Evolutionary conservation across 2,329 filamentous ascomycete species (phyloP).

Genomic region (Aspergillus cejpii): DNA sequence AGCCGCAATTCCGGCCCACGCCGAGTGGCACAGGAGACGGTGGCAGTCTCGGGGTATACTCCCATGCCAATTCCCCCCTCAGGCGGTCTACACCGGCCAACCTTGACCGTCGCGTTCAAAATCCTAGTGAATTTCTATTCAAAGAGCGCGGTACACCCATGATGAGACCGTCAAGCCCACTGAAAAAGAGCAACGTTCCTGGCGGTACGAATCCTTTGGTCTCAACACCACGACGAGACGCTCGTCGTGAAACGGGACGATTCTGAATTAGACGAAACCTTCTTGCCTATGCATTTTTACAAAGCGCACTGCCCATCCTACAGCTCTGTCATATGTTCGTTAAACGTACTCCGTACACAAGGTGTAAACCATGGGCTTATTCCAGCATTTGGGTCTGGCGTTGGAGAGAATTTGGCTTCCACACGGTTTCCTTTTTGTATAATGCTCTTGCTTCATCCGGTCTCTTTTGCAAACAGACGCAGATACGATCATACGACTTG

Average conservation of each 20-base stretch:
- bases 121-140: slow-evolving; percentile 33
- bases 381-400: background rate
- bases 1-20: slow-evolving; percentile 49
- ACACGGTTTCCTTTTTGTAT: background rate
- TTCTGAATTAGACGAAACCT: slow-evolving; percentile 8
- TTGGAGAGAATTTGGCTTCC: background rate
- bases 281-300: background rate
- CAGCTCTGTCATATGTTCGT: background rate
- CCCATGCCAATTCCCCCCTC: slow-evolving; percentile 72
- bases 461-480: slow-evolving; percentile 1
- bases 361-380: slow-evolving; percentile 1
- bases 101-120: slow-evolving; percentile 37
- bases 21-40: slow-evolving; percentile 51
- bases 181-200: slow-evolving; percentile 41
- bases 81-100: slow-evolving; percentile 67
- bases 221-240: slow-evolving; percentile 29
- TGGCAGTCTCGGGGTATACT: slow-evolving; percentile 72
- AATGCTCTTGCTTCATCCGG: background rate
- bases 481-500: slow-evolving; percentile 1
- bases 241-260: slow-evolving; percentile 27
- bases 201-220: slow-evolving; percentile 29
- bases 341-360: background rate
- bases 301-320: background rate
- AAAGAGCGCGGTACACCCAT: slow-evolving; percentile 32
- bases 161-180: slow-evolving; percentile 37